Evolutionary conservation across 2,329 filamentous ascomycete genomes (phyloP).

Genomic region (Stemphylium lycopersici): DNA sequence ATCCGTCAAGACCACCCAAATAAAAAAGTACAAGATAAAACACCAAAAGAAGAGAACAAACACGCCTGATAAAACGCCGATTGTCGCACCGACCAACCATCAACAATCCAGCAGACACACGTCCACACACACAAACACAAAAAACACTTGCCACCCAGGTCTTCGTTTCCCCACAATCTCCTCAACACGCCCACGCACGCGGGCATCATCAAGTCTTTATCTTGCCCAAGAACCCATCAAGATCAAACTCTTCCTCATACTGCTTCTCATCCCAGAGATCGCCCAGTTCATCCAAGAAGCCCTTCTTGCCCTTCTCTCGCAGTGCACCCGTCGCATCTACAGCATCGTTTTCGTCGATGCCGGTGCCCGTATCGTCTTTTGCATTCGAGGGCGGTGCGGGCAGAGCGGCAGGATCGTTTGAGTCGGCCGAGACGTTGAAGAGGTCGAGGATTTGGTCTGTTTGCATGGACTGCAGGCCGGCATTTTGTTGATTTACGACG

Average conservation of each 20-base stretch:
- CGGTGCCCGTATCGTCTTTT: constrained; percentile 63
- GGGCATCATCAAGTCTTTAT: constrained; percentile 67
- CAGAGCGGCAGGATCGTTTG: constrained; percentile 65
- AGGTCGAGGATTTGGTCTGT: constrained; percentile 97
- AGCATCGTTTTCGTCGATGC: constrained; percentile 86
- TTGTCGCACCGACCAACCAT: too few relatives aligned
- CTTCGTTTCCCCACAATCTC: too few relatives aligned
- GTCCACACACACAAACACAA: too few relatives aligned
- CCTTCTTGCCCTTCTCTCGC: constrained; percentile 93
- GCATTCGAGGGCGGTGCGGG: constrained; percentile 61
- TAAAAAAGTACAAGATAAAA: too few relatives aligned
- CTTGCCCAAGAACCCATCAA: constrained; percentile 92
- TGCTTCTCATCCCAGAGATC: constrained; percentile 97
- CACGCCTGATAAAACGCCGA: too few relatives aligned
- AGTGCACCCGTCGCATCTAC: constrained; percentile 83
- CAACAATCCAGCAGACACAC: too few relatives aligned
- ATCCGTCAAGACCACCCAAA: too few relatives aligned
- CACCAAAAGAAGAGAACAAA: too few relatives aligned
- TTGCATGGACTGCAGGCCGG: constrained; percentile 92
- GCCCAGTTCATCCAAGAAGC: constrained; percentile 91
- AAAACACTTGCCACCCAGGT: too few relatives aligned
- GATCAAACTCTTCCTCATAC: constrained; percentile 97
- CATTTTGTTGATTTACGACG: constrained; percentile 98
- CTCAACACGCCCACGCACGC: too few relatives aligned
- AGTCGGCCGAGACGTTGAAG: constrained; percentile 72